Conservation (phyloP, 2,329 filamentous ascomycete species). For the Trichoderma simmonsii region DNA sequence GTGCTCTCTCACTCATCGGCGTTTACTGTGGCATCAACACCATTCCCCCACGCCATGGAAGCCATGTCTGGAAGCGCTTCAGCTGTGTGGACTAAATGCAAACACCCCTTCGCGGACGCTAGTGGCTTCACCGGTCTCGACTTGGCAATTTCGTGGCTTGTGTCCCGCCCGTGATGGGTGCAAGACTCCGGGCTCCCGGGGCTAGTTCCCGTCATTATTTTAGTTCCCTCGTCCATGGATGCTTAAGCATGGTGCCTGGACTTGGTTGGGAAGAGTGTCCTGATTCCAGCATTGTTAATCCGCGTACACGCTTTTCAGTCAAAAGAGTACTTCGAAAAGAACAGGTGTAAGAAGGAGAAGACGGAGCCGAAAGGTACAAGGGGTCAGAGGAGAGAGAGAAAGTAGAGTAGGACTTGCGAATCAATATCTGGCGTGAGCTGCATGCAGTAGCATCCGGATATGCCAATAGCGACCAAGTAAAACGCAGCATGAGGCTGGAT, state of each 20-base stretch:
- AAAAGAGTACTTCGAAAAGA: not conserved
- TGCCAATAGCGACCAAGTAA: not conserved
- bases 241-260: not conserved
- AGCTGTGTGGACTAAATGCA: not conserved
- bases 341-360: not conserved
- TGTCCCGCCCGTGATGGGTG: not conserved
- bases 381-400: not conserved
- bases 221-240: not conserved
- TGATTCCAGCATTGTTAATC: not conserved
- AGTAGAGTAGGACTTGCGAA: not conserved
- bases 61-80: not conserved
- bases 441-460: not conserved
- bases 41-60: not conserved
- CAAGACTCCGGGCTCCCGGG: not conserved
- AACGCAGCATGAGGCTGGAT: not conserved
- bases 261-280: not conserved
- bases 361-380: not conserved
- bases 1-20: not conserved
- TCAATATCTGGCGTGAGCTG: not conserved
- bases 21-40: not conserved
- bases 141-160: slow-evolving; percentile 7
- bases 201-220: not conserved
- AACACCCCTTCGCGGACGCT: not conserved
- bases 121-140: not conserved
- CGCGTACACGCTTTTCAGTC: not conserved